Conservation (phyloP, 2,329 filamentous ascomycete species). For the Decorospora gaudefroyi region DNA sequence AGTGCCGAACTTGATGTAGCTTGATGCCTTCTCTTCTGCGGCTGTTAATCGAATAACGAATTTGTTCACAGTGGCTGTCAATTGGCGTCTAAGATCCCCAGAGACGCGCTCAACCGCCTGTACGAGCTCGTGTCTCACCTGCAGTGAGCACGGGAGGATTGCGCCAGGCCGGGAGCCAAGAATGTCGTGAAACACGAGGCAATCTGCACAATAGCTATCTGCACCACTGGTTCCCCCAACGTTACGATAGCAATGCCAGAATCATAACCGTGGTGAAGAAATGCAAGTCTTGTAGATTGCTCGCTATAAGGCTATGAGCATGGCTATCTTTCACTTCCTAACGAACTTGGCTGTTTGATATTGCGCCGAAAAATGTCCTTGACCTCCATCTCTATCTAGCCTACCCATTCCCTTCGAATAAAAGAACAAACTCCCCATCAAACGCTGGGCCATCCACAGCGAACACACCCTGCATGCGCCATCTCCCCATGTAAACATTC, state of each 20-base stretch:
- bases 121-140: constrained; percentile 7
- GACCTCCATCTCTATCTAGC: neutral
- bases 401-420: too few relatives aligned
- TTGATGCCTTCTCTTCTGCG: neutral
- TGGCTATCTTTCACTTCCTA: too few relatives aligned
- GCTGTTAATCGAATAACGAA: neutral
- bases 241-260: constrained; percentile 12
- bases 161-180: constrained; percentile 16
- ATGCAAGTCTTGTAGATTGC: too few relatives aligned
- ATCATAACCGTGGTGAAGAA: too few relatives aligned
- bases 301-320: too few relatives aligned
- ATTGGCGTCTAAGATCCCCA: constrained; percentile 7
- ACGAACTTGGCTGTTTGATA: constrained; percentile 7
- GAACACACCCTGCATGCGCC: constrained; percentile 32
- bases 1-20: constrained; percentile 2
- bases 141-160: constrained; percentile 14
- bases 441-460: constrained; percentile 29
- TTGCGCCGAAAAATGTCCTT: constrained; percentile 4
- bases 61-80: constrained; percentile 1
- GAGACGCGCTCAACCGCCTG: constrained; percentile 15
- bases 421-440: constrained; percentile 32
- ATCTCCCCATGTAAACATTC: constrained; percentile 39
- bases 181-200: constrained; percentile 12
- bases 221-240: constrained; percentile 2
- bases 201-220: constrained; percentile 10